Percentiles rank a stretch among this genome's conserved stretches.
Evolutionary conservation across 73 alveolate genomes (phyloP).

Genomic region (Blepharisma stoltei): DNA sequence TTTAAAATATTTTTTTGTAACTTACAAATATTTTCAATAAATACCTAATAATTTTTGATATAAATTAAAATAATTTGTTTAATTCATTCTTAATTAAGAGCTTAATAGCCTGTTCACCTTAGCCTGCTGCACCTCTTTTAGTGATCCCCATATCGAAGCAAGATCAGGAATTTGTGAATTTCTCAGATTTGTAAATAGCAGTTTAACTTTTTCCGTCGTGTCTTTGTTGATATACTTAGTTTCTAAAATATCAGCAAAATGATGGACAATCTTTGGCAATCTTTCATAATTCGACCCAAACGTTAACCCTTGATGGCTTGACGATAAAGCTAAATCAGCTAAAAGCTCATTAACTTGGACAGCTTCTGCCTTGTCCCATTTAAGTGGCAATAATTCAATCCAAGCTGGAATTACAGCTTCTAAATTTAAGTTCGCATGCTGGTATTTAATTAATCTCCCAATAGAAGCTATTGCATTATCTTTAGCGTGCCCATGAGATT

Average conservation of each 20-base stretch:
- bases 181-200: neutral
- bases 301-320: neutral
- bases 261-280: neutral
- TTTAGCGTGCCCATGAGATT: conserved; percentile 71
- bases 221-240: conserved; percentile 22
- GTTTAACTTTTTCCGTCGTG: neutral
- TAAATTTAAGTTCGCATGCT: conserved; percentile 9
- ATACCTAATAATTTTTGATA: neutral
- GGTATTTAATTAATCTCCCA: conserved; percentile 68
- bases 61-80: neutral
- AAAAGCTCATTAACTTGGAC: conserved; percentile 43
- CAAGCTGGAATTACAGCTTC: conserved; percentile 33
- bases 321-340: conserved; percentile 34
- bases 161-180: conserved; percentile 5
- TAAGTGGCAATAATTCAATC: conserved; percentile 57
- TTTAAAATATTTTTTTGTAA: too few relatives aligned
- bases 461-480: conserved; percentile 82
- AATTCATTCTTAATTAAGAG: neutral
- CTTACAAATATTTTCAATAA: too few relatives aligned
- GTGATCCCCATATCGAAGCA: neutral
- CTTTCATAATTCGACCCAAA: conserved; percentile 15
- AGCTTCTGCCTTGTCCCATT: conserved; percentile 63
- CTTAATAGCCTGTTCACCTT: neutral
- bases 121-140: neutral
- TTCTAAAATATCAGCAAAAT: conserved; percentile 1